Evolutionary conservation across 495 filamentous ascomycete species (phyloP).

Genomic region (Aspergillus panamensis): DNA sequence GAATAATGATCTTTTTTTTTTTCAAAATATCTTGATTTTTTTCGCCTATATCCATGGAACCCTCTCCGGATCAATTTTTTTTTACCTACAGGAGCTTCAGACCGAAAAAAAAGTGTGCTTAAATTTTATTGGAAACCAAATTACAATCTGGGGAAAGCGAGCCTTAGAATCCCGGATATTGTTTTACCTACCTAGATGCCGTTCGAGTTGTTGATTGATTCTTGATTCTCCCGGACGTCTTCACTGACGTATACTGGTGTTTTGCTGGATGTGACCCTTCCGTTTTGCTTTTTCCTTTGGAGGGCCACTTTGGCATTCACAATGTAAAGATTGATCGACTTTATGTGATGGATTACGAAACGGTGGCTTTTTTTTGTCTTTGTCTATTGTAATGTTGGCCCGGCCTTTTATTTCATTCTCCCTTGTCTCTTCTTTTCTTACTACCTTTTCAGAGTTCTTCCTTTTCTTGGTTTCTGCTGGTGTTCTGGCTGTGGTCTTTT

Average conservation of each 20-base stretch:
- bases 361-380: conserved; percentile 36
- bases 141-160: conserved; percentile 22
- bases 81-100: conserved; percentile 20
- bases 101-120: conserved; percentile 23
- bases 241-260: conserved; percentile 16
- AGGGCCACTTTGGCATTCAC: conserved; percentile 17
- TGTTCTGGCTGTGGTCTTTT: conserved; percentile 33
- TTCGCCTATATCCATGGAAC: conserved; percentile 15
- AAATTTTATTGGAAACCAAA: conserved; percentile 21
- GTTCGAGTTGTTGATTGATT: conserved; percentile 18
- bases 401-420: conserved; percentile 11
- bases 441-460: conserved; percentile 17
- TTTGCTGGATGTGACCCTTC: conserved; percentile 15
- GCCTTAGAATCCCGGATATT: conserved; percentile 23
- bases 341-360: conserved; percentile 28
- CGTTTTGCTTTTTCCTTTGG: conserved; percentile 4
- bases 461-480: conserved; percentile 21
- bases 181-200: conserved; percentile 22
- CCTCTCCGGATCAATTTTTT: conserved; percentile 10
- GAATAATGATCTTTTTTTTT: conserved; percentile 23
- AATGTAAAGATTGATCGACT: conserved; percentile 30
- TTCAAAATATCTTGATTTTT: conserved; percentile 9
- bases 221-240: conserved; percentile 13
- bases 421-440: conserved; percentile 13
- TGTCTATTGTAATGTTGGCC: conserved; percentile 24